Evolutionary conservation across 345 rosid genomes (phyloP).

Genomic region (Euphorbia lathyris): DNA sequence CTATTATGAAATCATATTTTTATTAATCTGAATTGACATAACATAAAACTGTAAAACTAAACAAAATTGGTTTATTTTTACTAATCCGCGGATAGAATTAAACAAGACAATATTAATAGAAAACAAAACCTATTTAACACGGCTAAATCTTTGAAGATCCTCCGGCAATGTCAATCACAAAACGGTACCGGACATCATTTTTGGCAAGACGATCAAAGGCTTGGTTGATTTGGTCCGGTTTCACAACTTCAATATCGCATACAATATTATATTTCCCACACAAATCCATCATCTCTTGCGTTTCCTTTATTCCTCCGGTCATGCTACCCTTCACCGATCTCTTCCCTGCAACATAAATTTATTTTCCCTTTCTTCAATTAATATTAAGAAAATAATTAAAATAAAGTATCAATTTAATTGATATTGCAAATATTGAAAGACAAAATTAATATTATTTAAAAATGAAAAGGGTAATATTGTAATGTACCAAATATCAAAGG

Average conservation of each 20-base stretch:
- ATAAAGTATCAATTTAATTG: too few relatives aligned
- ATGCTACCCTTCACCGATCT: slow-evolving; percentile 52
- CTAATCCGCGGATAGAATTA: background rate
- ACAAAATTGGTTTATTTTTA: too few relatives aligned
- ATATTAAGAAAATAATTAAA: slow-evolving; percentile 10
- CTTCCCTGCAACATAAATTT: slow-evolving; percentile 34
- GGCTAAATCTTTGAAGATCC: background rate
- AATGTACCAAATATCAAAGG: slow-evolving; percentile 57
- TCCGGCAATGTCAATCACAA: slow-evolving; percentile 52
- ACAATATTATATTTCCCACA: slow-evolving; percentile 51
- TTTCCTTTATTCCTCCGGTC: slow-evolving; percentile 50
- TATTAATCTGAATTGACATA: too few relatives aligned
- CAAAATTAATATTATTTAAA: too few relatives aligned
- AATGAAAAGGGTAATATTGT: too few relatives aligned
- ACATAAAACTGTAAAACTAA: too few relatives aligned
- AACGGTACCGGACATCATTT: slow-evolving; percentile 62
- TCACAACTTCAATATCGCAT: slow-evolving; percentile 44
- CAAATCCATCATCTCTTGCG: slow-evolving; percentile 56
- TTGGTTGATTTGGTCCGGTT: slow-evolving; percentile 39
- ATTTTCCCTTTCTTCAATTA: too few relatives aligned
- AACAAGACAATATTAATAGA: background rate
- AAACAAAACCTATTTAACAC: background rate
- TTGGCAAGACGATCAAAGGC: slow-evolving; percentile 48
- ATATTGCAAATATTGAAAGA: too few relatives aligned
- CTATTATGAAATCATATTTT: too few relatives aligned